These are phyloP conservation scores for Penicillium sp. DNA, from an alignment of 2,329 filamentous ascomycete species.

Conservation along the genomic window DNA sequence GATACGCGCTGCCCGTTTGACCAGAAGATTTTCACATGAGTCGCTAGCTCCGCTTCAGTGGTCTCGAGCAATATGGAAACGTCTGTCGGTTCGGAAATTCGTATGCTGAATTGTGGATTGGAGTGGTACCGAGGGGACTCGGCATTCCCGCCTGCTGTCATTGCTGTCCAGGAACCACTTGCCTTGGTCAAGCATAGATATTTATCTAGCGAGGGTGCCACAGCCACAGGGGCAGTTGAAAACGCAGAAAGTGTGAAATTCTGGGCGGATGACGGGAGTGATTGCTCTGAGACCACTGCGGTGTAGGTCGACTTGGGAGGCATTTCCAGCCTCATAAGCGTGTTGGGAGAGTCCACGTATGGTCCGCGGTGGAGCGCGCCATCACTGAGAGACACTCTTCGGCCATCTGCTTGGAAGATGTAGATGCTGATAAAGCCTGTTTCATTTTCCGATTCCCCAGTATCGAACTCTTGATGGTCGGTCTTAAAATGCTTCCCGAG, in stretches of 20 bases:
- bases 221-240: conserved; percentile 53
- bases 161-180: conserved; percentile 62
- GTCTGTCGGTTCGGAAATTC: conserved; percentile 48
- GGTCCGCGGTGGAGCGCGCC: conserved; percentile 63
- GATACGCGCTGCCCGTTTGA: conserved; percentile 63
- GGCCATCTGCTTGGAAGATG: conserved; percentile 63
- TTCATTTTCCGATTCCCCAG: conserved; percentile 40
- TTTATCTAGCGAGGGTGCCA: conserved; percentile 55
- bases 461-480: conserved; percentile 43
- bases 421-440: conserved; percentile 82
- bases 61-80: conserved; percentile 68
- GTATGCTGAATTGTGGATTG: conserved; percentile 77
- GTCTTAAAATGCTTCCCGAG: conserved; percentile 78
- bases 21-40: conserved; percentile 79
- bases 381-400: conserved; percentile 65
- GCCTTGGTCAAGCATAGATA: conserved; percentile 54
- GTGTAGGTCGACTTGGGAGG: conserved; percentile 47
- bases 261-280: conserved; percentile 62
- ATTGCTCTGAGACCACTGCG: conserved; percentile 68
- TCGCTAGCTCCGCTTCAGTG: conserved; percentile 56
- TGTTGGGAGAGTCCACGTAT: conserved; percentile 92
- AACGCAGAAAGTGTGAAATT: conserved; percentile 83
- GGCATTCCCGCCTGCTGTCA: conserved; percentile 76
- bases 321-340: conserved; percentile 65
- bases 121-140: conserved; percentile 65